phyloP scores from a whole-genome alignment of 2,329 filamentous ascomycete species.

The Clarireedia monteithiana region DNA sequence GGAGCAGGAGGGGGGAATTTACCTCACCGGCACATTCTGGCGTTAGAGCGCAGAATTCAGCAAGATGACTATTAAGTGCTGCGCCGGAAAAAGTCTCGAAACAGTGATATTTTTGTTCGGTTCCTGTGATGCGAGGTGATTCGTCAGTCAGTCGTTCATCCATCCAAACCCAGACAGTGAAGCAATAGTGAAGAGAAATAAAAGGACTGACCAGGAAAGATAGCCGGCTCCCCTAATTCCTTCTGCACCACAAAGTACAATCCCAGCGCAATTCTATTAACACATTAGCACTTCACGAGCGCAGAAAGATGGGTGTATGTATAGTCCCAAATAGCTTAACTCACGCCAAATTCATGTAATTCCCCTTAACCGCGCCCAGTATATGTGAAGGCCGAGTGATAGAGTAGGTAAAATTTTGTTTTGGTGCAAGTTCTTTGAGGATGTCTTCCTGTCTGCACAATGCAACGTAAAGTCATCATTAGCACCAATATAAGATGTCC shows the following conservation, averaged over 20 bases:
- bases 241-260: not conserved
- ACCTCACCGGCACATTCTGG: not conserved
- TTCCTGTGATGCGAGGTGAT: not conserved
- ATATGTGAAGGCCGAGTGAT: not conserved
- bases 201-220: not conserved
- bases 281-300: too few relatives aligned
- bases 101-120: not conserved
- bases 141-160: not conserved
- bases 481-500: too few relatives aligned
- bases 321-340: not conserved
- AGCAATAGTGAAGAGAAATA: not conserved
- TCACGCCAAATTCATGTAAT: not conserved
- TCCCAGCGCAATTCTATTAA: not conserved
- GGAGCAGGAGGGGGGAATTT: not conserved
- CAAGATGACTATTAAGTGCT: not conserved
- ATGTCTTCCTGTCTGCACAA: not conserved
- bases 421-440: not conserved
- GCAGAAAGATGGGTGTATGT: not conserved
- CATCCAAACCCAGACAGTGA: too few relatives aligned
- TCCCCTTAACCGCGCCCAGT: not conserved
- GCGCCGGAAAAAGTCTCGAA: not conserved
- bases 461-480: too few relatives aligned
- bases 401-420: not conserved
- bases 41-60: not conserved
- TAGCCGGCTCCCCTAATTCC: not conserved